Evolutionary conservation across 331 rosid species (phyloP), one percentile per base, ranked within the genome.

Genomic region (Acacia pycnantha): DNA sequence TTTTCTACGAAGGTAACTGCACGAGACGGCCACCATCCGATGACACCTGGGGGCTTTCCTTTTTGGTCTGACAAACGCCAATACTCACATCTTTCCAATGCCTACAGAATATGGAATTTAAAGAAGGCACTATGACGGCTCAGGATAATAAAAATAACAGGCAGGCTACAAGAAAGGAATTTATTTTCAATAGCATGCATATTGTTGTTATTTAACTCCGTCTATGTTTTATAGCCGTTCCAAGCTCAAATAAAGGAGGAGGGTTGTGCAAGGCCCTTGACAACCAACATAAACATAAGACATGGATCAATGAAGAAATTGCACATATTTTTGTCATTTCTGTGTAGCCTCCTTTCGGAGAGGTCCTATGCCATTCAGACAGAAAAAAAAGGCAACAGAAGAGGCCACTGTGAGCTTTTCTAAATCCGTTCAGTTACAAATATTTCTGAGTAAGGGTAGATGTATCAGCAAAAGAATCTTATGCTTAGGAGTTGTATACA

Each of bases 1-100:
- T 70, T 70, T 70, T 70, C 75, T 44, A 70, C 24, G 58, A 70
- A 70, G 56, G 75, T 70, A 24, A 70, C 75, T 44, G 75, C 75
- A 70, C 75, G 75, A 70, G 75, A 70, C 14, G 75, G 75, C 75
- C 75, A 70, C 75, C 75, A 70, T 14, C 75, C 75, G 24, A 70
- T 14, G 18, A 44, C 56, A 70, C 75, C 75, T 22, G 75, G 75
- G 22, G 75, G 75, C 29, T 44, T 70, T 44, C 75, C 75, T 18
- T 70, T 22, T 10, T 0, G 21, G 44, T 70, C 75, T 44, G 56
- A 13, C 50, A 70, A 70, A 70, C 75, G 75, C 75, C 75, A 70
- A 70, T 70, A 70, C 24, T 70, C 75, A 70, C 75, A 44, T 44
- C 75, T 70, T 70, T 70, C 75, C 54, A 43, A 7, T 13, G 75